Evolutionary conservation across 768 basidiomycete genomes (phyloP).

Genomic region (Amanita inopinata): DNA sequence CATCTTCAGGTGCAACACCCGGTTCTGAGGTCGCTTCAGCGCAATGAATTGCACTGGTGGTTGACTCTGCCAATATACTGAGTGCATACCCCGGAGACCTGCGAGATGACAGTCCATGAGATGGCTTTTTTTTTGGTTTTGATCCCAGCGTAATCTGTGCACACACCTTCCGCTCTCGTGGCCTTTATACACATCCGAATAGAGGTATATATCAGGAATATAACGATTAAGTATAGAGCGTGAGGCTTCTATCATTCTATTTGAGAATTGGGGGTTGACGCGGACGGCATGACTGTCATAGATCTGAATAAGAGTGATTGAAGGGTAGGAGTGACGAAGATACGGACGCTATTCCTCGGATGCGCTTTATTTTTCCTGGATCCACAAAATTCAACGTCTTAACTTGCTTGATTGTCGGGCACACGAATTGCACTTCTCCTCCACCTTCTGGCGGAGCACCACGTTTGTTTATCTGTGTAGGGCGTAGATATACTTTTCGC

Average conservation of each 20-base stretch:
- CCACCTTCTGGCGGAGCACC: conserved; percentile 87
- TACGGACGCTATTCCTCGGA: conserved; percentile 90
- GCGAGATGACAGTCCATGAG: conserved; percentile 1
- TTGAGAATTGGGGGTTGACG: conserved; percentile 95
- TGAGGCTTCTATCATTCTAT: conserved; percentile 92
- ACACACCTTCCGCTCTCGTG: conserved; percentile 94
- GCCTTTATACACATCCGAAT: conserved; percentile 97
- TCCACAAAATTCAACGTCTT: conserved; percentile 92
- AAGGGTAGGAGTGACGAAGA: neutral
- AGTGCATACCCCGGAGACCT: conserved; percentile 97
- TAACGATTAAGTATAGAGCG: conserved; percentile 91
- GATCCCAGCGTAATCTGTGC: too few relatives aligned
- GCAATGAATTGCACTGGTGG: conserved; percentile 81
- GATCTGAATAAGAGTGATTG: conserved; percentile 6
- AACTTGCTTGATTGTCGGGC: conserved; percentile 82
- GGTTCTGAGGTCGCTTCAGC: conserved; percentile 80
- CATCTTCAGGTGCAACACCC: conserved; percentile 85
- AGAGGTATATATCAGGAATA: conserved; percentile 96
- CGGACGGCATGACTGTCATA: conserved; percentile 79
- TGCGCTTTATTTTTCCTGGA: conserved; percentile 84
- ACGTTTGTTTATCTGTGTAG: conserved; percentile 81
- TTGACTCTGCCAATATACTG: conserved; percentile 84
- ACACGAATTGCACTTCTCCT: conserved; percentile 90
- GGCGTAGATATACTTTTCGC: neutral
- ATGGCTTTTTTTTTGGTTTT: too few relatives aligned